Base-by-base conservation (phyloP, 257 asterid genomes). In the Penstemon davidsonii region DNA sequence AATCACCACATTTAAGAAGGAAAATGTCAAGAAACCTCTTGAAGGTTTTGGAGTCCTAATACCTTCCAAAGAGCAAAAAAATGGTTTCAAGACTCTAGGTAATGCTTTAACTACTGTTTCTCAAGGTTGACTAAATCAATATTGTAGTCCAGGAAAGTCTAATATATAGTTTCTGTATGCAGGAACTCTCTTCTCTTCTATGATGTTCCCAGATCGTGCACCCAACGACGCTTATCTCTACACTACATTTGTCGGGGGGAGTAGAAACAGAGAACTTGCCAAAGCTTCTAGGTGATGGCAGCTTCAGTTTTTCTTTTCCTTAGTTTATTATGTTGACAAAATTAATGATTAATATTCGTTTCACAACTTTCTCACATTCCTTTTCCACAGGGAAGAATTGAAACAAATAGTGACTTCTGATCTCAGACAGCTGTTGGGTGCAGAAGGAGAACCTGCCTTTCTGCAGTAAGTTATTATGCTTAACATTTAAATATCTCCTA, bases 151-250 rank as follows among this genome's bases (percentile, higher is more conserved):
- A 50, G 69, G 49, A 64, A 41, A 73, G 19, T 59, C 44, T 71
- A 62, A 41, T 76, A 42, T 60, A 53, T 60, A 55, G 40, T 50
- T 67, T 69, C 58, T 50, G 69, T 65, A 64, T 50, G 71, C 85
- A 89, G 98, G 98, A 54, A 92, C 98, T 69, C 96, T 89, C 56
- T 92, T 92, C 82, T 87, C 96, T 63, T 92, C 96, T 15, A 86
- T 81, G 87, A 92, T 92, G 98, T 92, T 92, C 76, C 98, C 96
- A 13, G 98, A 92, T 76, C 96, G 98, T 44, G 94, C 96, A 39
- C 98, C 98, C 19, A 77, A 72, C 62, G 91, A 84, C 71, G 87
- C 76, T 52, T 71, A 87, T 79, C 98, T 92, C 66, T 92, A 92
- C 65, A 89, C 96, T 43, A 92, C 98, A 38, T 92, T 92, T 79